A percentile compares a stretch with the other conserved stretches of the same genome.
Conservation (phyloP, 139 green algal genomes). For the Chlamydomonas schloesseri region DNA sequence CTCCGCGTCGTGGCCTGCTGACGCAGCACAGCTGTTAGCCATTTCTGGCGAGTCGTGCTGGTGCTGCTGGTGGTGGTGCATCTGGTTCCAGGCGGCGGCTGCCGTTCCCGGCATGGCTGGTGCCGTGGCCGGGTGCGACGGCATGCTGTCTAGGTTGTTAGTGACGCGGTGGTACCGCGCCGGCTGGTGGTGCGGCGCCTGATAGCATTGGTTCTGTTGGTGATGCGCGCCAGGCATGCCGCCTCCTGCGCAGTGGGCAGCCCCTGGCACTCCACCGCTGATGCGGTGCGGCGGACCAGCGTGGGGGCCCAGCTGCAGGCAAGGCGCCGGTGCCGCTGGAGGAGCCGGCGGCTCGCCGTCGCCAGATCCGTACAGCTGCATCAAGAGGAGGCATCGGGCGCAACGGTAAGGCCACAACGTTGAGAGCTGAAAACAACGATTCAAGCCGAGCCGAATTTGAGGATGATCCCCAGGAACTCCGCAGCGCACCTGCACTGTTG, state of each 20-base stretch:
- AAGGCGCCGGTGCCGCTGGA: neutral
- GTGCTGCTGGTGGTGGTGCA: neutral
- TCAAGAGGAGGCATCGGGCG: too few species aligned
- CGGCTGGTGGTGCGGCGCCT: neutral
- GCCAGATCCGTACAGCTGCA: neutral
- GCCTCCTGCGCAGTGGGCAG: too few species aligned
- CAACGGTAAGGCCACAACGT: too few species aligned
- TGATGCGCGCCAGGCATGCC: neutral
- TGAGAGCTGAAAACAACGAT: too few species aligned
- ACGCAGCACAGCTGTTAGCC: neutral
- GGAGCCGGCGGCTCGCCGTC: neutral
- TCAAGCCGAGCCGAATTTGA: too few species aligned
- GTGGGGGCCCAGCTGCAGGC: neutral
- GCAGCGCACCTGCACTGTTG: neutral
- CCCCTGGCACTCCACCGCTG: neutral
- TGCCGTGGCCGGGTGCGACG: neutral
- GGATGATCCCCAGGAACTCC: too few species aligned
- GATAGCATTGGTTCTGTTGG: neutral
- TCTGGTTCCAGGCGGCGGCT: too few species aligned
- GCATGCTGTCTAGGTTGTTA: neutral
- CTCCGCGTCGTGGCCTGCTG: neutral
- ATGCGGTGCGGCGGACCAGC: neutral
- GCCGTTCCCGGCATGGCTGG: neutral
- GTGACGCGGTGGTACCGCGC: neutral
- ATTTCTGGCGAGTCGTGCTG: neutral